Conservation (phyloP, 768 basidiomycete species). For the Phanerochaete carnosa region DNA sequence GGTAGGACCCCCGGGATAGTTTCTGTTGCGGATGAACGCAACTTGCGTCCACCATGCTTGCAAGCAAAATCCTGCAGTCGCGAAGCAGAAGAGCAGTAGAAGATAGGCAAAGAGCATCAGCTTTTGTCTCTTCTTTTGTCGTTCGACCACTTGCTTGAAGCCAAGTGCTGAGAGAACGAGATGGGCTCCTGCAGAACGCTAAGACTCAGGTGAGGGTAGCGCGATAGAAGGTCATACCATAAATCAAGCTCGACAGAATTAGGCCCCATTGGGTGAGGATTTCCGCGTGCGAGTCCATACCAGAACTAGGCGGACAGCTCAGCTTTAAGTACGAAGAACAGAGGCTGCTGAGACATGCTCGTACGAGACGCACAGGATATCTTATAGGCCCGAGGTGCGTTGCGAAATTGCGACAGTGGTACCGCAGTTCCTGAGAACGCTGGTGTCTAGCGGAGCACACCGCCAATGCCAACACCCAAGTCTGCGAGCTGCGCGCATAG, state of each 20-base stretch:
- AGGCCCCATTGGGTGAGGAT: conserved; percentile 12
- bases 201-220: background rate
- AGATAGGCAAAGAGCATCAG: conserved; percentile 8
- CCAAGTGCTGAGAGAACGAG: conserved; percentile 1
- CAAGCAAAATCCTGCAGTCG: conserved; percentile 17
- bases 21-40: conserved; percentile 22
- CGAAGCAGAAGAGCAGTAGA: conserved; percentile 15
- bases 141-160: background rate
- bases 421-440: too few species aligned
- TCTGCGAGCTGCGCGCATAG: too few species aligned
- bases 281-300: conserved; percentile 1
- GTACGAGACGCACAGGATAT: too few species aligned
- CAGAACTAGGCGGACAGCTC: too few species aligned
- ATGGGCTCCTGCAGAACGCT: conserved; percentile 5
- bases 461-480: too few species aligned
- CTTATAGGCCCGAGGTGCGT: too few species aligned
- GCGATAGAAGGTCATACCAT: conserved; percentile 4
- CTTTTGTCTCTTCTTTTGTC: background rate
- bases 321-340: too few species aligned
- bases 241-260: conserved; percentile 4
- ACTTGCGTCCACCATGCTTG: conserved; percentile 20
- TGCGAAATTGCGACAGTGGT: too few species aligned
- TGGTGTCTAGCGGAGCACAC: too few species aligned
- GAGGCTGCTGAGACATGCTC: too few species aligned
- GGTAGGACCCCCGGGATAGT: conserved; percentile 20